Evolutionary conservation across 1,284 basidiomycete species (phyloP).

Genomic region (Cerrena zonata): DNA sequence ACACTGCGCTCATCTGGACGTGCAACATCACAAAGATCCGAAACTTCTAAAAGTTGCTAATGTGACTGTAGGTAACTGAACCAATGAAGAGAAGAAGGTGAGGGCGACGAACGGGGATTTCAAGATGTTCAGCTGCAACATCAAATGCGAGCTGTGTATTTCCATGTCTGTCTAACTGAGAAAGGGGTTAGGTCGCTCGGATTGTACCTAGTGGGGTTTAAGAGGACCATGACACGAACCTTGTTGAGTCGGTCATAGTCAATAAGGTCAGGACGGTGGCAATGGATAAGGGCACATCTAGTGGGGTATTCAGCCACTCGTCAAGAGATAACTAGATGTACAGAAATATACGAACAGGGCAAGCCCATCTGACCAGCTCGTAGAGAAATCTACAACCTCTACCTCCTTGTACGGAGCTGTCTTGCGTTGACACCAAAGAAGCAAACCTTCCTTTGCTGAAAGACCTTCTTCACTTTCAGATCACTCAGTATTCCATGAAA

Average conservation of each 20-base stretch:
- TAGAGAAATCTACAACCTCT: constrained; percentile 87
- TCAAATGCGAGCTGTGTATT: constrained; percentile 85
- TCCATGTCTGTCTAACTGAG: constrained; percentile 64
- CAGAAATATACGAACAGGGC: constrained; percentile 67
- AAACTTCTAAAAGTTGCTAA: constrained; percentile 90
- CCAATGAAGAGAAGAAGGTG: constrained; percentile 2
- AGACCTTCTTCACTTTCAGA: constrained; percentile 84
- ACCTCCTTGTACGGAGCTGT: constrained; percentile 89
- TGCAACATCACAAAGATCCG: constrained; percentile 86
- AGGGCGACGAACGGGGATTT: constrained; percentile 69
- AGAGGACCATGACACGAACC: constrained; percentile 43
- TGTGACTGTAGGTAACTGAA: constrained; percentile 2
- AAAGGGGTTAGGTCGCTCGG: background rate
- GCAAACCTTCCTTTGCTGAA: constrained; percentile 90
- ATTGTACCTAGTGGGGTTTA: background rate
- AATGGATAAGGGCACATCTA: constrained; percentile 94
- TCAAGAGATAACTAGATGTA: background rate
- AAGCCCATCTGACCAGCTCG: constrained; percentile 90
- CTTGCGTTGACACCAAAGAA: constrained; percentile 97
- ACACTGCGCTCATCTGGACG: constrained; percentile 92
- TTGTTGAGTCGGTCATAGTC: constrained; percentile 83
- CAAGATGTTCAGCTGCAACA: constrained; percentile 79
- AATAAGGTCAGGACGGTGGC: constrained; percentile 90
- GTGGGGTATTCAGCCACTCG: background rate
- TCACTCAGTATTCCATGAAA: constrained; percentile 13